These are phyloP conservation scores for Cynanchum wilfordii DNA, from an alignment of 257 asterid genomes.

Conservation along the genomic window DNA sequence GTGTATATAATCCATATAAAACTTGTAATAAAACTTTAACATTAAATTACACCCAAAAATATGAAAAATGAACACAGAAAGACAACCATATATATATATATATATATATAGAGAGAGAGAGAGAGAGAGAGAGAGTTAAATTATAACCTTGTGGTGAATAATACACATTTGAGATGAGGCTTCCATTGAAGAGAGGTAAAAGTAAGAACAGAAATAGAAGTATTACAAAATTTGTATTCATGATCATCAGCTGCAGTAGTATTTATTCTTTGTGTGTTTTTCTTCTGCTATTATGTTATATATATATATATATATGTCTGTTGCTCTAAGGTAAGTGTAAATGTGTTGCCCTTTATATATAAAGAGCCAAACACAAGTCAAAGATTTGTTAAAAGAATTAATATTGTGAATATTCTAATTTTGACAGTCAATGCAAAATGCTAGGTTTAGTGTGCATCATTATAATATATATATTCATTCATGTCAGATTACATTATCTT, in stretches of 20 bases:
- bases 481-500: too few relatives aligned
- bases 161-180: conserved; percentile 17
- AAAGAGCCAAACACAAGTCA: conserved; percentile 36
- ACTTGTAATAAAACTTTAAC: not conserved
- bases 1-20: not conserved
- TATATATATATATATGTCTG: not conserved
- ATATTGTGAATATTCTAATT: conserved; percentile 16
- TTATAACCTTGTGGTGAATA: conserved; percentile 6
- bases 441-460: conserved; percentile 23
- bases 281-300: not conserved
- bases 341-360: conserved; percentile 39
- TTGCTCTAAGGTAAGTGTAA: conserved; percentile 23
- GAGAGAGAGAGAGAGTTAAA: too few relatives aligned
- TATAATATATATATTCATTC: too few relatives aligned
- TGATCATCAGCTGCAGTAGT: conserved; percentile 19
- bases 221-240: conserved; percentile 21
- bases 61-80: too few relatives aligned
- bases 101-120: too few relatives aligned
- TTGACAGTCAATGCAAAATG: conserved; percentile 40
- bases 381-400: conserved; percentile 42
- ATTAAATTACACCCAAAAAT: not conserved
- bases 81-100: not conserved
- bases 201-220: conserved; percentile 28
- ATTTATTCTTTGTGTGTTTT: not conserved
- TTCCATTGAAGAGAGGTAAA: conserved; percentile 22